These are phyloP conservation scores for Guadua angustifolia DNA, from an alignment of 176 grass and related monocot genomes.

Conservation along the genomic window DNA sequence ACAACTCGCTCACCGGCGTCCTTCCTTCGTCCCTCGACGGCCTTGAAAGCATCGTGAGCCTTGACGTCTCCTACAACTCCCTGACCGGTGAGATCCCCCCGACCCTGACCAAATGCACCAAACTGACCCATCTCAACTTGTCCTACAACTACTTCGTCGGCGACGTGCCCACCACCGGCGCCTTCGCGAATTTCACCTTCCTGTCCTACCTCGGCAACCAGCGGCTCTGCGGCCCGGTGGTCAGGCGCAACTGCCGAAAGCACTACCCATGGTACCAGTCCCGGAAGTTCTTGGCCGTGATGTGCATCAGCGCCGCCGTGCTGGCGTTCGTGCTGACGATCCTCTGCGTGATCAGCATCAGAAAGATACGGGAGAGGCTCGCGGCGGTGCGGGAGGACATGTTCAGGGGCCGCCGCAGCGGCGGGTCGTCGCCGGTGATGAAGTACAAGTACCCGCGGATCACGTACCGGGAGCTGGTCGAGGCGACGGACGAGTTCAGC, in stretches of 20 bases:
- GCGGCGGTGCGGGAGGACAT: conserved; percentile 35
- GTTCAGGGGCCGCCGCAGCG: conserved; percentile 35
- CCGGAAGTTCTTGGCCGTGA: conserved; percentile 51
- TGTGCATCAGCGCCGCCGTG: conserved; percentile 43
- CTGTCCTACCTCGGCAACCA: conserved; percentile 73
- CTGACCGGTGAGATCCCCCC: conserved; percentile 66
- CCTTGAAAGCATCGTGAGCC: conserved; percentile 51
- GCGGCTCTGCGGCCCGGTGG: conserved; percentile 53
- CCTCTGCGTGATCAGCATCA: conserved; percentile 46
- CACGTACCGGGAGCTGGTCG: conserved; percentile 72
- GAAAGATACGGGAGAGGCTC: conserved; percentile 51
- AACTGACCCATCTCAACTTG: conserved; percentile 64
- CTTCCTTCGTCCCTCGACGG: conserved; percentile 43
- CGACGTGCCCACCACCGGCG: conserved; percentile 49
- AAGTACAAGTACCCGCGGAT: conserved; percentile 84
- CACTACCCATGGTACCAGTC: conserved; percentile 48
- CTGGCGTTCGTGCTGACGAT: conserved; percentile 61
- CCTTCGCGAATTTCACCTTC: conserved; percentile 55
- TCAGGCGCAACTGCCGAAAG: conserved; percentile 33
- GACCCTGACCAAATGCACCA: conserved; percentile 55
- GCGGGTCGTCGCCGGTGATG: conserved; percentile 60
- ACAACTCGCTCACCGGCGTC: conserved; percentile 64
- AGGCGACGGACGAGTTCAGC: conserved; percentile 76
- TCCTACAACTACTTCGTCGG: conserved; percentile 82
- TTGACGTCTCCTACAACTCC: conserved; percentile 74